phyloP scores from a whole-genome alignment of 2,329 filamentous ascomycete genomes.

The Diplodia seriata region DNA sequence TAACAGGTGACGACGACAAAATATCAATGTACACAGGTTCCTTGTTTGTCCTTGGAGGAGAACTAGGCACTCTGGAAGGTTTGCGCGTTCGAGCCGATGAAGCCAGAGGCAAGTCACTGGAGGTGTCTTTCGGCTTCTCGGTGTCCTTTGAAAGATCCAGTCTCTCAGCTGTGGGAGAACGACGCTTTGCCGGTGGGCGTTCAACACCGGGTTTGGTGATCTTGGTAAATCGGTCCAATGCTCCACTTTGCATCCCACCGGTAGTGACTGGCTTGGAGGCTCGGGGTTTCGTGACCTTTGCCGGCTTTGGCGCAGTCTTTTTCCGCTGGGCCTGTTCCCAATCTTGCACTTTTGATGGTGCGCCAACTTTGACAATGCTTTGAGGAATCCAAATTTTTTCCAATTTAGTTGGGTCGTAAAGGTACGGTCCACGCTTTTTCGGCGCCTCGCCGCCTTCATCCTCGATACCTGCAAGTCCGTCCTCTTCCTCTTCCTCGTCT shows the following conservation, averaged over 20 bases:
- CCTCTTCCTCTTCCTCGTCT: conserved; percentile 38
- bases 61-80: not conserved
- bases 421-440: conserved; percentile 53
- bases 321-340: conserved; percentile 61
- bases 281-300: conserved; percentile 21
- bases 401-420: conserved; percentile 70
- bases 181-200: conserved; percentile 1
- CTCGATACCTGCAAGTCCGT: conserved; percentile 33
- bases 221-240: conserved; percentile 20
- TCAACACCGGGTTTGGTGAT: conserved; percentile 13
- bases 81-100: not conserved
- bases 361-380: conserved; percentile 67
- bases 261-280: conserved; percentile 6
- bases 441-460: conserved; percentile 43
- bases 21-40: conserved; percentile 8
- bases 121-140: not conserved
- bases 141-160: conserved; percentile 14
- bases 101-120: not conserved
- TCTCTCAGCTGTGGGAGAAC: conserved; percentile 19
- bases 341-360: conserved; percentile 68
- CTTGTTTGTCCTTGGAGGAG: not conserved
- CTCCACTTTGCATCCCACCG: conserved; percentile 15
- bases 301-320: conserved; percentile 27
- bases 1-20: conserved; percentile 17
- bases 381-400: conserved; percentile 75